Evolutionary conservation across 2,329 filamentous ascomycete species (phyloP), one percentile per base, ranked within the genome.

Genomic region (Chrysoporthe austroafricana): DNA sequence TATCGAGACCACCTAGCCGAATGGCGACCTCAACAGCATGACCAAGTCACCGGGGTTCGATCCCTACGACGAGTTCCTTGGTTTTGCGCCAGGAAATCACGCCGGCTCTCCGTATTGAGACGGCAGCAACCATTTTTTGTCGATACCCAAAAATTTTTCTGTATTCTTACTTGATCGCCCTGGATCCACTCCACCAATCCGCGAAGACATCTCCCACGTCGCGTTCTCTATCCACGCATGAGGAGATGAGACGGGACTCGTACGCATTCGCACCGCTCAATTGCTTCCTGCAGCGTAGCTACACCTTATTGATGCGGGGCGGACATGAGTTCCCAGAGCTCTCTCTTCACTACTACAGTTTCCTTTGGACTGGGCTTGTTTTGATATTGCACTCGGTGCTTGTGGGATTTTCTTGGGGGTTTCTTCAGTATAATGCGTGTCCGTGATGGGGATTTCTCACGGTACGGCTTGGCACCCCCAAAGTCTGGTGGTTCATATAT

Each of bases 1-100:
- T 74, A 88, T 90, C 73, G 83, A 70, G 63, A 70, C 68, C 48
- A 70, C 68, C 48, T 70, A 68, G 63, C 21, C 2, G 14, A 2
- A 4, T 14, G 1, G 4, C 48, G 13, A 26, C 18, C 2, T 3
- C 57, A 16, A 6, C 52, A 57, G 16, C 21, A 5, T 32, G 48
- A 26, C 21, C 52, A 57, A n/a, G 3, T 7, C 34, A 36, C 14
- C 2, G 14, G 32, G 8, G 26, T 57, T 8, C 32, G 26, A 32
- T 32, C 26, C 50, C 50, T 54, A 32, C 4, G 1, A 54, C 50
- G 21, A 54, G 50, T 16, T 54, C 5, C 50, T 32, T 6, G 50
- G 21, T 26, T 14, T 32, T 13, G 26, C 32, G 5, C 48, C 13
- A 52, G 48, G 57, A 26, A 26, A 6, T 6, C 26, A 21, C 21